phyloP scores from a whole-genome alignment of 768 basidiomycete genomes.

The Cubamyces sp. region DNA sequence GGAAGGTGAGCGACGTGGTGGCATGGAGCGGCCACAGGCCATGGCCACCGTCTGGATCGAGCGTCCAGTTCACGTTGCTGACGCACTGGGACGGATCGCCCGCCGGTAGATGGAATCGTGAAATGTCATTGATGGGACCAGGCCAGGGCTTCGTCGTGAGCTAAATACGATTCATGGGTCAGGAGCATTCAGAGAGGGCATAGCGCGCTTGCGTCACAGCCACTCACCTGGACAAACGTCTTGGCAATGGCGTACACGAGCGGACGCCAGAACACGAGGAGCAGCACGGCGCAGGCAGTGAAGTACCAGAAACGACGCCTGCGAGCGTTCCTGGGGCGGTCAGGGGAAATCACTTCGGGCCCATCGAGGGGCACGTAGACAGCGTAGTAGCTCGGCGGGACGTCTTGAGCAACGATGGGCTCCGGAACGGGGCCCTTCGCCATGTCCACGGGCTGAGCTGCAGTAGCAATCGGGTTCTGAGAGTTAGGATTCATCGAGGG shows the following conservation, averaged over 20 bases:
- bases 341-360: background rate
- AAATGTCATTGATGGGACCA: background rate
- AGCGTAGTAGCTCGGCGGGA: conserved; percentile 6
- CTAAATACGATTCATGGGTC: background rate
- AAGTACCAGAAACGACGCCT: conserved; percentile 26
- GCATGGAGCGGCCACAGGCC: conserved; percentile 11
- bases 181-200: background rate
- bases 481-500: conserved; percentile 9
- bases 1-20: conserved; percentile 20
- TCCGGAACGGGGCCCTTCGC: conserved; percentile 4
- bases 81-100: conserved; percentile 2
- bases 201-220: background rate
- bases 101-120: background rate
- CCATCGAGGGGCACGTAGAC: conserved; percentile 5
- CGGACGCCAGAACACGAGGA: conserved; percentile 8
- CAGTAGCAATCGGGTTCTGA: conserved; percentile 5
- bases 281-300: conserved; percentile 8
- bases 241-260: background rate
- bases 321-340: conserved; percentile 15
- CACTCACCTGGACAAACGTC: background rate
- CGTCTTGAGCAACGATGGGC: background rate
- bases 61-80: conserved; percentile 16
- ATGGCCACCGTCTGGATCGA: background rate
- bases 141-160: background rate
- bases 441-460: background rate